Base-by-base conservation (phyloP, 73 alveolate species). In the Paramecium caudatum region DNA sequence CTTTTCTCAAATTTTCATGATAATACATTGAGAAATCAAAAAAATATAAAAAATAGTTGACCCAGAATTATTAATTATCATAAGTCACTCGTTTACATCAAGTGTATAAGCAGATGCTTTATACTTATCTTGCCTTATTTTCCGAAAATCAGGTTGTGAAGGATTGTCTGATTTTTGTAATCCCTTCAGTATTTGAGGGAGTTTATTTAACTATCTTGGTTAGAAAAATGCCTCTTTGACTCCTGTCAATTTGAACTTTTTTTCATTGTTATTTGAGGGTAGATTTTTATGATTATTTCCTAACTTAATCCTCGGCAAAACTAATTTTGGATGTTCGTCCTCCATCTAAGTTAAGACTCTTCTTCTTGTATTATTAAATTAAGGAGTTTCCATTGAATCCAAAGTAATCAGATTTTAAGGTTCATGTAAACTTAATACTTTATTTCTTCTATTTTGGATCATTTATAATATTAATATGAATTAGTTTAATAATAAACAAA, bases 301-400 rank as follows among this genome's bases (percentile, higher is more conserved):
- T 55, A 55, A 55, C 80, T 55, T 55, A 55, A 55, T 55, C 80
- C 30, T 55, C 12, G 80, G 80, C 12, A 55, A 55, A 55, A 55
- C 80, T 55, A 55, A 55, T 55, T 55, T 55, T 27, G 80, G 80
- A 27, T 55, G 9, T 27, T 23, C 80, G 2, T 55, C 80, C n/a
- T 55, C 80, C 2, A 55, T 55, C 30, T 55, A 55, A 0, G 80
- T 55, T 23, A 55, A 10, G 1, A 55, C 80, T 21, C 80, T 55
- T 55, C 80, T 55, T 27, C 80, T 55, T 0, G 80, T 55, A 55
- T 55, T 55, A 12, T 55, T 55, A 55, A 55, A 55, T 55, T 55
- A 55, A 19, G 80, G 80, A 23, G 80, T 55, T 17, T 55, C 80
- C 80, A 55, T 55, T 10, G 23, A 37, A 55, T 55, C 45, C 23